Percentiles rank a stretch among this genome's conserved stretches.
These are phyloP conservation scores for Peronosclerospora sorghi DNA, from an alignment of 352 stramenopile species.

Conservation along the genomic window DNA sequence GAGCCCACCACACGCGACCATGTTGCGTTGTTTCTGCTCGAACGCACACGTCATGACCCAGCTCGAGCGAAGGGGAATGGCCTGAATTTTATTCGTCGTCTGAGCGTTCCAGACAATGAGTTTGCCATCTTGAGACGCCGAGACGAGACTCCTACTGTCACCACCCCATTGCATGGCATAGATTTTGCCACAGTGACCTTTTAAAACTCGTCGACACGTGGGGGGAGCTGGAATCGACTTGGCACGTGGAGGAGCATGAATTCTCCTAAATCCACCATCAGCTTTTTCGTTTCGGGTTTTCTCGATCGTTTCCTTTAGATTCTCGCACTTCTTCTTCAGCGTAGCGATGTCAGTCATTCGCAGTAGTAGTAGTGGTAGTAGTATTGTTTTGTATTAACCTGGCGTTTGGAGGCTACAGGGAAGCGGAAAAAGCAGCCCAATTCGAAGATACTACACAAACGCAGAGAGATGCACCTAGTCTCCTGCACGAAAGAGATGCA, in stretches of 20 bases:
- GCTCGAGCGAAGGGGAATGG: constrained; percentile 92
- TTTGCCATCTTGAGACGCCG: constrained; percentile 96
- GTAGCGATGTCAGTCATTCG: constrained; percentile 59
- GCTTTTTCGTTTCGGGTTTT: constrained; percentile 67
- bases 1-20: constrained; percentile 96
- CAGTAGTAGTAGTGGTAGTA: too few species aligned
- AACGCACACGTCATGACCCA: constrained; percentile 99
- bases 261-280: constrained; percentile 66
- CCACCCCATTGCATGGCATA: constrained; percentile 98
- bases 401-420: neutral
- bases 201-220: constrained; percentile 91
- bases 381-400: constrained; percentile 20
- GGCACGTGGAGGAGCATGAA: constrained; percentile 40
- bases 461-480: constrained; percentile 2
- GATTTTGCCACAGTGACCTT: constrained; percentile 99
- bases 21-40: constrained; percentile 93
- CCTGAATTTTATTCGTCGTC: constrained; percentile 94
- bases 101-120: constrained; percentile 98
- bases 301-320: constrained; percentile 82
- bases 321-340: constrained; percentile 83
- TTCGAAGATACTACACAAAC: neutral
- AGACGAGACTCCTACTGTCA: constrained; percentile 86
- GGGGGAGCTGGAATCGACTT: constrained; percentile 76
- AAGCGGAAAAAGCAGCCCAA: neutral
- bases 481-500: neutral